Evolutionary conservation across 108 stramenopile species (phyloP), one percentile per base, ranked within the genome.

Genomic region (Conticribra weissflogii): DNA sequence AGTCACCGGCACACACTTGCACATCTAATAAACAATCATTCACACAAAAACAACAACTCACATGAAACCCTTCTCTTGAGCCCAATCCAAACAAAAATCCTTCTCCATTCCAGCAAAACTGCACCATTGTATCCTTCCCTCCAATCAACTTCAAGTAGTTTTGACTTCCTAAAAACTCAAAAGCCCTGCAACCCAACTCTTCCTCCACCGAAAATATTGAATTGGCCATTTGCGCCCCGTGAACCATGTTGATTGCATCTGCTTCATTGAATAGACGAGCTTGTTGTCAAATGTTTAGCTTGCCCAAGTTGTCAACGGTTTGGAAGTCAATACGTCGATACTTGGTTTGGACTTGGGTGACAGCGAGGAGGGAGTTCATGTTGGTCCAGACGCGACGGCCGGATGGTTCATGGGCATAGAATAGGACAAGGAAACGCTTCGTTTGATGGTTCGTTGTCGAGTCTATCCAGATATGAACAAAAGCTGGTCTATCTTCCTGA

Each of bases 181-280:
- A n/a, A 21, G 23, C 19, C 3, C 18, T 1, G 25, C 63, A 64
- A 2, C 63, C 50, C 50, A 64, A 32, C 24, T 64, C 63, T 22
- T 32, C 50, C 29, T 30, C 50, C 24, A 64, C 22, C 3, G 29
- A 8, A 33, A 64, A 64, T 19, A 64, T 50, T 2, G 29, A 32
- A 23, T 64, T 64, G 31, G 50, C 63, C 63, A 64, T 64, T 46
- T 52, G 63, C 3, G 63, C 63, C 2, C 63, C 63, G 52, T 64
- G 63, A 8, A 33, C 49, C 63, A 64, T 64, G 31, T 52, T 29
- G 1, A 64, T 19, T 1, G 25, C 50, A 52, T 64, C 63, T 2
- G 19, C 29, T 8, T 27, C 33, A 46, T 64, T 64, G 63, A 64
- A 64, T 8, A 64, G 50, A 18, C 5, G 17, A 19, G 63, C 63